Conservation (phyloP, 2,329 filamentous ascomycete species). For the Epichloe gansuensis region DNA sequence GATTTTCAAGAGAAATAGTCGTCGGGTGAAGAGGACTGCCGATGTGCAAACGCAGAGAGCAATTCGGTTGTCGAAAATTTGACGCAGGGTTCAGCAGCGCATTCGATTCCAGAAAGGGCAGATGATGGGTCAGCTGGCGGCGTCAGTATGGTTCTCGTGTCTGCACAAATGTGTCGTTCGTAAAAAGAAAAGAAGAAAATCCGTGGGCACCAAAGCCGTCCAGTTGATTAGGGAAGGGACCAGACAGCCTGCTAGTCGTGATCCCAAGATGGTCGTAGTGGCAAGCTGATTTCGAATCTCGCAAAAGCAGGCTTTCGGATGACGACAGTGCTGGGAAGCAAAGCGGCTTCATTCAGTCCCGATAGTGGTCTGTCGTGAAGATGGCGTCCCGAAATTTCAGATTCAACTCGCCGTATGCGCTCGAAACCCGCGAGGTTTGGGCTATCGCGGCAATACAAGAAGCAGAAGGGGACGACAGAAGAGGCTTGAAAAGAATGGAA, state of each 20-base stretch:
- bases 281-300: background rate
- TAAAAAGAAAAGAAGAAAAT: background rate
- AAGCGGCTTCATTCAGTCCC: background rate
- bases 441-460: background rate
- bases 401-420: background rate
- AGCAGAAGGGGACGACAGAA: background rate
- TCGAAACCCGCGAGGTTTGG: background rate
- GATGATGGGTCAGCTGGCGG: background rate
- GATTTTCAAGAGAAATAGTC: background rate
- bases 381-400: background rate
- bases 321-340: background rate
- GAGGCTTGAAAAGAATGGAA: constrained; percentile 4
- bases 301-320: too few relatives aligned
- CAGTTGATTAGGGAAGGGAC: background rate
- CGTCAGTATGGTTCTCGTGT: background rate
- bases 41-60: background rate
- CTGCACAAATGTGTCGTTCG: background rate
- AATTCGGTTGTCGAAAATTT: background rate
- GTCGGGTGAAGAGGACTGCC: background rate
- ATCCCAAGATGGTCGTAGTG: background rate
- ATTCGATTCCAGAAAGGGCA: background rate
- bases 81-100: background rate
- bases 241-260: constrained; percentile 4
- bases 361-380: background rate
- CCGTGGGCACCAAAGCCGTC: background rate